Percentiles rank a stretch among this genome's conserved stretches.
phyloP scores from a whole-genome alignment of 495 filamentous ascomycete species.

The Cairneyella variabilis region DNA sequence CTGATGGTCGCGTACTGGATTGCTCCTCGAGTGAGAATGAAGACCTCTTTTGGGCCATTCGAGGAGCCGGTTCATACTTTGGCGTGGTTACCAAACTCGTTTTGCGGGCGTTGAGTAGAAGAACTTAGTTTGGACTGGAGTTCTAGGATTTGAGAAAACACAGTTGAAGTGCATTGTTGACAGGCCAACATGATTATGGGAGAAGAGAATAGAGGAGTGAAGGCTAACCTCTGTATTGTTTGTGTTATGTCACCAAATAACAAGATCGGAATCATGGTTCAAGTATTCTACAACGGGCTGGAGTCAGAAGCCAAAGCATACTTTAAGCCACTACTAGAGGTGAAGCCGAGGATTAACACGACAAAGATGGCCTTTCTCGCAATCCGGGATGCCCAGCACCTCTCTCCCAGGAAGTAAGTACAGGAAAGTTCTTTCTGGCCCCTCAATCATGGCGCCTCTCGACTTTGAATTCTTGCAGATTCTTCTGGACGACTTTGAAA shows the following conservation, averaged over 20 bases:
- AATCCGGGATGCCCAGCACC: constrained; percentile 23
- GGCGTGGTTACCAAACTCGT: constrained; percentile 32
- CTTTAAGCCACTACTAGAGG: constrained; percentile 35
- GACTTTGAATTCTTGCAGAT: background rate
- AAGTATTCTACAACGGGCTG: constrained; percentile 49
- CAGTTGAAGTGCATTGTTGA: constrained; percentile 37
- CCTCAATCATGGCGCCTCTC: background rate
- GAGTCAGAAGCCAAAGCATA: constrained; percentile 36
- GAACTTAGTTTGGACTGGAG: constrained; percentile 42
- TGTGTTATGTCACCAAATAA: background rate
- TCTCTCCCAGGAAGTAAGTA: background rate
- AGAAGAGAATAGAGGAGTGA: background rate
- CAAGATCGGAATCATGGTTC: constrained; percentile 6
- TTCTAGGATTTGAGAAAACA: constrained; percentile 37
- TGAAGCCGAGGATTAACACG: constrained; percentile 35
- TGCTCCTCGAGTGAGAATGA: constrained; percentile 35
- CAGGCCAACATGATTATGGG: constrained; percentile 32
- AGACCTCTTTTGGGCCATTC: constrained; percentile 48
- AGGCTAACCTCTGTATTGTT: background rate
- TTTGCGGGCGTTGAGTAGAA: constrained; percentile 7
- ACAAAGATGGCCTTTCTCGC: constrained; percentile 37
- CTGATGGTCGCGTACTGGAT: constrained; percentile 37
- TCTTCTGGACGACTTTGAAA: background rate
- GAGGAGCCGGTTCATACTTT: constrained; percentile 44
- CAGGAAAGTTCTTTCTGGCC: background rate